Percentiles rank a stretch among this genome's conserved stretches.
phyloP scores from a whole-genome alignment of 1,284 basidiomycete genomes.

The Taiwanofungus camphoratus region DNA sequence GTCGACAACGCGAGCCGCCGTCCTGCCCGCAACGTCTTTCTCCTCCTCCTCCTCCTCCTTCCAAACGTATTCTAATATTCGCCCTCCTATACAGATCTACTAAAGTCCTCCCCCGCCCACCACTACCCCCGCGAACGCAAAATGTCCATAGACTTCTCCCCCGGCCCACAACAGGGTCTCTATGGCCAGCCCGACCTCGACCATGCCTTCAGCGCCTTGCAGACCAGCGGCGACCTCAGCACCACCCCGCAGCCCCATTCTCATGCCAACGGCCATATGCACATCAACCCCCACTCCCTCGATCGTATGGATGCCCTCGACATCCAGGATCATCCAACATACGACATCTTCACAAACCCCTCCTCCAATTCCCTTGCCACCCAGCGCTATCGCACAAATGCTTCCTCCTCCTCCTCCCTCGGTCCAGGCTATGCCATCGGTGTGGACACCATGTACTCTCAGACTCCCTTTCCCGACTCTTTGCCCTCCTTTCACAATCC shows the following conservation, averaged over 20 bases:
- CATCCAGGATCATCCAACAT: slow-evolving; percentile 35
- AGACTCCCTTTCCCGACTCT: slow-evolving; percentile 51
- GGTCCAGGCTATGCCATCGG: slow-evolving; percentile 46
- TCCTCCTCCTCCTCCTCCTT: slow-evolving; percentile 6
- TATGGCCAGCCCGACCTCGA: slow-evolving; percentile 42
- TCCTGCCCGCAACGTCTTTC: slow-evolving; percentile 7
- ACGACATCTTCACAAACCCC: slow-evolving; percentile 55
- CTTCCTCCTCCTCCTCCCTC: slow-evolving; percentile 59
- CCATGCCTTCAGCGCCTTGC: slow-evolving; percentile 24
- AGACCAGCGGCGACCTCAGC: slow-evolving; percentile 21
- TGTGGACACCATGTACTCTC: slow-evolving; percentile 53
- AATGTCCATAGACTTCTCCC: slow-evolving; percentile 54
- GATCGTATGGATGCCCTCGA: slow-evolving; percentile 27
- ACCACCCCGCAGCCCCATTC: slow-evolving; percentile 15
- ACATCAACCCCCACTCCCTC: slow-evolving; percentile 25
- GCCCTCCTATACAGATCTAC: slow-evolving; percentile 29
- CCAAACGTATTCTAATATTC: slow-evolving; percentile 4
- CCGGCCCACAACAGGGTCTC: slow-evolving; percentile 36
- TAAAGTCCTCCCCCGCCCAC: slow-evolving; percentile 36
- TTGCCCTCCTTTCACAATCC: slow-evolving; percentile 49
- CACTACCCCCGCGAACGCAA: slow-evolving; percentile 33
- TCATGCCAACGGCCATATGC: slow-evolving; percentile 21
- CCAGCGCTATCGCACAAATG: slow-evolving; percentile 59
- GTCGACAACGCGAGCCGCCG: slow-evolving; percentile 26
- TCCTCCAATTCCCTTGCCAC: slow-evolving; percentile 40